phyloP scores from a whole-genome alignment of 2,329 filamentous ascomycete species.

The Fusarium abutilonis region DNA sequence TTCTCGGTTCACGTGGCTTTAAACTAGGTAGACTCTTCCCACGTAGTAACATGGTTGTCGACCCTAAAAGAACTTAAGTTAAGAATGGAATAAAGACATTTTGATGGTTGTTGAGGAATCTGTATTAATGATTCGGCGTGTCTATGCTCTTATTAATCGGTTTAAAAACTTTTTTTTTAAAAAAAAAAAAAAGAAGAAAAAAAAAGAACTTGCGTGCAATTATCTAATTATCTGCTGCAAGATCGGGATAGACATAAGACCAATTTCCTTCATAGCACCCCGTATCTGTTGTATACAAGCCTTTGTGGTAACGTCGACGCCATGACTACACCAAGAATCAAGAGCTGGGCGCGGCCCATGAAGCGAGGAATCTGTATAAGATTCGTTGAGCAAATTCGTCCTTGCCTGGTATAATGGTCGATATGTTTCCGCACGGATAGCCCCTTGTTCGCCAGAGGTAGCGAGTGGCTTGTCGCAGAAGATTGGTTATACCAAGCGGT shows the following conservation, averaged over 20 bases:
- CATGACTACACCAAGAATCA: conserved; percentile 13
- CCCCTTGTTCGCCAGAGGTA: conserved; percentile 5
- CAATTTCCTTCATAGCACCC: too few relatives aligned
- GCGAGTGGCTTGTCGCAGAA: neutral
- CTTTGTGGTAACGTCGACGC: conserved; percentile 10
- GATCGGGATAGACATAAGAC: too few relatives aligned
- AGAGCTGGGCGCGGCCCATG: neutral
- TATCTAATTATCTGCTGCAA: too few relatives aligned
- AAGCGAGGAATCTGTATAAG: conserved; percentile 2
- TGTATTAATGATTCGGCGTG: too few relatives aligned
- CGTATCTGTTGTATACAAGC: conserved; percentile 12
- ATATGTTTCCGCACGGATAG: conserved; percentile 6
- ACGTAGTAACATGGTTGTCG: neutral
- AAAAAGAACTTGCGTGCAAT: too few relatives aligned
- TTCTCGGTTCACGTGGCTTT: conserved; percentile 14
- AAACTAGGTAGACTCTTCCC: neutral
- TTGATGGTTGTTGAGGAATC: too few relatives aligned
- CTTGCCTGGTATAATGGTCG: conserved; percentile 1
- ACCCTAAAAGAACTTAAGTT: conserved; percentile 18
- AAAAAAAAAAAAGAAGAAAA: too few relatives aligned
- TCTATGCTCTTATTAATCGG: too few relatives aligned
- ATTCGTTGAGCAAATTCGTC: conserved; percentile 1
- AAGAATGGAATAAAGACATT: too few relatives aligned
- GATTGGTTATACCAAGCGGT: conserved; percentile 1
- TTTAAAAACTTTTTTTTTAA: too few relatives aligned